A percentile compares a stretch with the other conserved stretches of the same genome.
phyloP scores from a whole-genome alignment of 129 eudicot genomes.

The Centaurea solstitialis region DNA sequence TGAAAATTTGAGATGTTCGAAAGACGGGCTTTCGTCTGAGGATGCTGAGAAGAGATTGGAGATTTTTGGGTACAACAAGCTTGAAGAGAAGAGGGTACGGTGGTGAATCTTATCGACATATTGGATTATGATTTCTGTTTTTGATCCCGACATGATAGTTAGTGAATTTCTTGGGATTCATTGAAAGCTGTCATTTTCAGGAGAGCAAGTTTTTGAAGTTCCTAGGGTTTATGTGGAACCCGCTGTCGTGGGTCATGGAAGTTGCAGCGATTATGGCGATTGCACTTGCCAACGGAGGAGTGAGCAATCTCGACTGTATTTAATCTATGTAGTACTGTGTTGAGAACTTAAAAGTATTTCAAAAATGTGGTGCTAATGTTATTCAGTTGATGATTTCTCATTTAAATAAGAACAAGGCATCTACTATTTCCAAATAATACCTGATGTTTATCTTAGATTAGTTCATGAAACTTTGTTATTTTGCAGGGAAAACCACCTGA shows the following conservation, averaged over 20 bases:
- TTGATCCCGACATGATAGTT: background rate
- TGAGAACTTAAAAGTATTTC: slow-evolving; percentile 1
- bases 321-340: slow-evolving; percentile 7
- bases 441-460: background rate
- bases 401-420: background rate
- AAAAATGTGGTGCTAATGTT: background rate
- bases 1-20: slow-evolving; percentile 61
- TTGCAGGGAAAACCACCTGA: slow-evolving; percentile 83
- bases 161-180: slow-evolving; percentile 9
- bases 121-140: slow-evolving; percentile 8
- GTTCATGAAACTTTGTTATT: slow-evolving; percentile 4
- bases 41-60: slow-evolving; percentile 65
- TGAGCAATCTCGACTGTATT: slow-evolving; percentile 34
- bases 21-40: slow-evolving; percentile 53
- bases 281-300: slow-evolving; percentile 95
- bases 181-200: slow-evolving; percentile 38
- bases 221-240: slow-evolving; percentile 91
- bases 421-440: background rate
- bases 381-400: background rate
- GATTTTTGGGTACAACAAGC: slow-evolving; percentile 74
- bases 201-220: slow-evolving; percentile 76
- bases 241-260: slow-evolving; percentile 94
- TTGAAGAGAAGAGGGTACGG: slow-evolving; percentile 70
- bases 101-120: background rate
- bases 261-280: slow-evolving; percentile 91